Evolutionary conservation across 352 stramenopile genomes (phyloP).

Genomic region (Globisporangium spinosum): DNA sequence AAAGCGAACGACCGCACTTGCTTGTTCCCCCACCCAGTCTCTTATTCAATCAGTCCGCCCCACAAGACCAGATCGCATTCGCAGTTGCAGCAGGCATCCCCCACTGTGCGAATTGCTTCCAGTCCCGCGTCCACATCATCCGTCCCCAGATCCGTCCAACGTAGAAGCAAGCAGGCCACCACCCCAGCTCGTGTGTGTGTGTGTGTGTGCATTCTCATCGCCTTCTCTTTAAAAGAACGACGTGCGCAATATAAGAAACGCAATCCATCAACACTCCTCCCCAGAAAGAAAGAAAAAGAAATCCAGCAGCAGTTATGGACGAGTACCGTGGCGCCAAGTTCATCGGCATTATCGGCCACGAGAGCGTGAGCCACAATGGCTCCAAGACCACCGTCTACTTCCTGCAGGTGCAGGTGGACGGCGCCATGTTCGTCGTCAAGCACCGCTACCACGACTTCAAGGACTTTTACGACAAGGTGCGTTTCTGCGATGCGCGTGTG

Average conservation of each 20-base stretch:
- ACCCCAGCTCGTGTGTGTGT: not conserved
- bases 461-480: slow-evolving; percentile 83
- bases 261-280: not conserved
- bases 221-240: not conserved
- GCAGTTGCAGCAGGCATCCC: not conserved
- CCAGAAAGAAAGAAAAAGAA: not conserved
- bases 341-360: slow-evolving; percentile 83
- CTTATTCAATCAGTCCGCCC: not conserved
- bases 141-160: not conserved
- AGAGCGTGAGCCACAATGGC: slow-evolving; percentile 84
- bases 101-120: not conserved
- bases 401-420: slow-evolving; percentile 73
- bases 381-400: slow-evolving; percentile 88
- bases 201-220: not conserved
- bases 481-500: no score
- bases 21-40: slow-evolving; percentile 1
- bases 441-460: slow-evolving; percentile 89
- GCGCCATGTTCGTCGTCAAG: slow-evolving; percentile 74
- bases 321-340: slow-evolving; percentile 66
- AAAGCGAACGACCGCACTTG: not conserved
- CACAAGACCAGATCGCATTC: not conserved
- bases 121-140: not conserved
- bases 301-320: slow-evolving; percentile 33
- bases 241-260: slow-evolving; percentile 8
- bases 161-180: not conserved